These are phyloP conservation scores for Blastocystis sp. DNA, from an alignment of 352 stramenopile genomes.

Conservation along the genomic window DNA sequence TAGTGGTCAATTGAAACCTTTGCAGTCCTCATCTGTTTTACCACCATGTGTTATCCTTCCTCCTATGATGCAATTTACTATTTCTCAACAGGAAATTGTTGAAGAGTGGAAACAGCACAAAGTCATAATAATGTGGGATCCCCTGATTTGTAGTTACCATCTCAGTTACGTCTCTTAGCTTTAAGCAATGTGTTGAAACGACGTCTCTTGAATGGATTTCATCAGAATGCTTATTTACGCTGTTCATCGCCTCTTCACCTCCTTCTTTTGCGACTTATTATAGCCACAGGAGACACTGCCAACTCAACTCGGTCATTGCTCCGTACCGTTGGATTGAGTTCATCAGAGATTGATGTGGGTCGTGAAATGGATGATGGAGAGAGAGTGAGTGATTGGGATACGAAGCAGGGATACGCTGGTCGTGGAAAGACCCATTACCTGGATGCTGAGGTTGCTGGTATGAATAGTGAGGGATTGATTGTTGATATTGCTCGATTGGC, in stretches of 20 bases:
- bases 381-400: neutral
- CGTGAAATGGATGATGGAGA: neutral
- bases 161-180: neutral
- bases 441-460: neutral
- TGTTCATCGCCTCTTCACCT: neutral
- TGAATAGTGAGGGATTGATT: neutral
- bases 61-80: conserved; percentile 45
- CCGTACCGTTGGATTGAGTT: neutral
- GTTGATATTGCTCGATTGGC: neutral
- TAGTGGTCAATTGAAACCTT: neutral
- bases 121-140: neutral
- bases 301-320: conserved; percentile 28
- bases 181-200: conserved; percentile 11
- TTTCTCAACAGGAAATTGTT: neutral
- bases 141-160: neutral
- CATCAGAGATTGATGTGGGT: neutral
- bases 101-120: neutral
- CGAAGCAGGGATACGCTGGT: neutral
- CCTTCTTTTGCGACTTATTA: neutral
- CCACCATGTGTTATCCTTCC: conserved; percentile 8
- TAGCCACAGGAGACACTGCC: neutral
- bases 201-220: neutral
- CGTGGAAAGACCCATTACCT: neutral
- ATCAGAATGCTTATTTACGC: neutral
- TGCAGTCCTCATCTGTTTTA: neutral